Conservation (phyloP, 495 filamentous ascomycete species). For the Aspergillus carlsbadensis region DNA sequence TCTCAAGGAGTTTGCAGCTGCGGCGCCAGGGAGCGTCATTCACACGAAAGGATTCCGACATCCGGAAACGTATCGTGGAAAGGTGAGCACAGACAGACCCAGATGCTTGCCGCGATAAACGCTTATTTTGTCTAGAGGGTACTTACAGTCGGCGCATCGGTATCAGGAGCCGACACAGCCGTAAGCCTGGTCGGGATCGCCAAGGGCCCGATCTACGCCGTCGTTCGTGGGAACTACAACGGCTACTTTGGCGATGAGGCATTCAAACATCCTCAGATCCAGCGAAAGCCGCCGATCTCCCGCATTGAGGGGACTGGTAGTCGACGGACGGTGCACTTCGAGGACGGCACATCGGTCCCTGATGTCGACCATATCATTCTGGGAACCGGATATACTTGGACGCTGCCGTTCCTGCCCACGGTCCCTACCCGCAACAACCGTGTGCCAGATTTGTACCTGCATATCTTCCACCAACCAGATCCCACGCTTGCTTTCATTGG, state of each 20-base stretch:
- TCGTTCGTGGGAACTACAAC: conserved; percentile 42
- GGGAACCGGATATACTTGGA: conserved; percentile 57
- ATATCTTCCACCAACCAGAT: conserved; percentile 48
- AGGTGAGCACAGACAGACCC: conserved; percentile 20
- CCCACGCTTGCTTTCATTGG: conserved; percentile 37
- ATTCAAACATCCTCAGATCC: conserved; percentile 49
- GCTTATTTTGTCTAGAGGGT: conserved; percentile 27
- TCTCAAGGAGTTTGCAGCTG: conserved; percentile 9
- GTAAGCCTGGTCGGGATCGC: conserved; percentile 33
- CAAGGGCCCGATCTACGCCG: conserved; percentile 31
- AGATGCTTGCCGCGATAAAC: not conserved
- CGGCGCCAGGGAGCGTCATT: conserved; percentile 31
- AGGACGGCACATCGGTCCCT: conserved; percentile 44
- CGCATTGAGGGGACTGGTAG: conserved; percentile 40
- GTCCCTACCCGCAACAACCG: conserved; percentile 52
- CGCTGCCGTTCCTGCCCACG: conserved; percentile 51
- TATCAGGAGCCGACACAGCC: conserved; percentile 42
- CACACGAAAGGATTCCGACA: conserved; percentile 42
- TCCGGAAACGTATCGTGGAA: conserved; percentile 34
- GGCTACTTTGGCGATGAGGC: conserved; percentile 49
- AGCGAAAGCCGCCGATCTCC: conserved; percentile 41
- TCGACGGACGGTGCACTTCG: conserved; percentile 41
- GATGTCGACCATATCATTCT: conserved; percentile 56
- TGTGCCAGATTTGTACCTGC: conserved; percentile 53
- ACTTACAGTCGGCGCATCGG: conserved; percentile 39